A percentile compares a stretch with the other conserved stretches of the same genome.
These are phyloP conservation scores for Gracilaria gracilis DNA, from an alignment of 23 red algal species.

Conservation along the genomic window DNA sequence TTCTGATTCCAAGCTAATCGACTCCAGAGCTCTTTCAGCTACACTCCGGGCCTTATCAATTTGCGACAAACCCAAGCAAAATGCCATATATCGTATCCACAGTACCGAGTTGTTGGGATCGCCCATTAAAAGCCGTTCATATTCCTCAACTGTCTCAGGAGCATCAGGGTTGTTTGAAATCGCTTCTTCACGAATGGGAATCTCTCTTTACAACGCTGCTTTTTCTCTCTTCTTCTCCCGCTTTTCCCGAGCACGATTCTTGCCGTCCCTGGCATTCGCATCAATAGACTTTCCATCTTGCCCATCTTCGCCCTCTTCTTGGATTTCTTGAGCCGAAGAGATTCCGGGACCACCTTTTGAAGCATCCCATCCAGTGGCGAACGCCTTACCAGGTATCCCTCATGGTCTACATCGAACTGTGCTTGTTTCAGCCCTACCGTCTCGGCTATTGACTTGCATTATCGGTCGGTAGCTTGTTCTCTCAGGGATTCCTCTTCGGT, in stretches of 20 bases:
- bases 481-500: not conserved
- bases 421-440: not conserved
- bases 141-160: conserved; percentile 93
- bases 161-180: conserved; percentile 59
- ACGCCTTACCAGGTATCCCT: not conserved
- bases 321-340: not conserved
- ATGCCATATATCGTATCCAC: conserved; percentile 98
- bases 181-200: conserved; percentile 74
- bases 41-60: conserved; percentile 78
- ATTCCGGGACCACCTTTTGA: conserved; percentile 37
- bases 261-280: not conserved
- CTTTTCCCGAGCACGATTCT: conserved; percentile 69
- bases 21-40: conserved; percentile 87
- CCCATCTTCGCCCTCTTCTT: not conserved
- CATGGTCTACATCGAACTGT: not conserved
- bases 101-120: conserved; percentile 80
- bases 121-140: conserved; percentile 90
- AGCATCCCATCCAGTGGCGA: not conserved
- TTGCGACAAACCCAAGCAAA: conserved; percentile 74
- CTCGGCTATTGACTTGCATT: not conserved
- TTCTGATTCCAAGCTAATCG: conserved; percentile 68
- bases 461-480: conserved; percentile 1
- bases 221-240: conserved; percentile 57
- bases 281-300: not conserved
- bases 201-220: conserved; percentile 49